Evolutionary conservation across 2,329 filamentous ascomycete species (phyloP).

Genomic region (Pseudodiploospora longispora): DNA sequence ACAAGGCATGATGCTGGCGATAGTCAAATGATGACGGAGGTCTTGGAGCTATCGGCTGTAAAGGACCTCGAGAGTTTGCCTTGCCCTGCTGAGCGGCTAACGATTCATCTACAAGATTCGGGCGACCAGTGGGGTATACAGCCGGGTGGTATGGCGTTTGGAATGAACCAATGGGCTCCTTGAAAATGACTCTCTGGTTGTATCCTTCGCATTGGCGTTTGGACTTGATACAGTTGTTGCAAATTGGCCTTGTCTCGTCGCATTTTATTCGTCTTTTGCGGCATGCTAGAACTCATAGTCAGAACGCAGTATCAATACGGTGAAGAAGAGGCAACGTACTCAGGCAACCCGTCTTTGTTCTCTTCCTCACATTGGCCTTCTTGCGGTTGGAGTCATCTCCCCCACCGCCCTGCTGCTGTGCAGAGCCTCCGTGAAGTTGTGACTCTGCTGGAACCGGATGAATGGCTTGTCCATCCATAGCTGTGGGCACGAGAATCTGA

Average conservation of each 20-base stretch:
- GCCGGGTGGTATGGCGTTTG: slow-evolving; percentile 28
- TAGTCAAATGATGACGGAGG: slow-evolving; percentile 28
- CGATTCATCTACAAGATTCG: slow-evolving; percentile 16
- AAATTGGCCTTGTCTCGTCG: slow-evolving; percentile 78
- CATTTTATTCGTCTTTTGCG: slow-evolving; percentile 95
- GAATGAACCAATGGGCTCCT: slow-evolving; percentile 45
- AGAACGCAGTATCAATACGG: slow-evolving; percentile 8
- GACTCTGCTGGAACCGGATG: slow-evolving; percentile 1
- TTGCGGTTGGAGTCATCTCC: slow-evolving; percentile 36
- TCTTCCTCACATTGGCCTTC: slow-evolving; percentile 48
- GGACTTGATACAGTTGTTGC: slow-evolving; percentile 79
- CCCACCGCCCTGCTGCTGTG: slow-evolving; percentile 26
- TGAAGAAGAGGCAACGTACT: slow-evolving; percentile 47
- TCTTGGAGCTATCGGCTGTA: slow-evolving; percentile 43
- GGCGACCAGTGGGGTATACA: slow-evolving; percentile 34
- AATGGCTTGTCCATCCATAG: slow-evolving; percentile 5
- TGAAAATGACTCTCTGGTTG: slow-evolving; percentile 73
- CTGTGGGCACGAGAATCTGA: not conserved
- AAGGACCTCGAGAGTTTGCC: slow-evolving; percentile 28
- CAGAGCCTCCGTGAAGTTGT: slow-evolving; percentile 19
- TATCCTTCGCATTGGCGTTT: slow-evolving; percentile 80
- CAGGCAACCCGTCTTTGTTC: slow-evolving; percentile 88
- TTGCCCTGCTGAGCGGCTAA: slow-evolving; percentile 27
- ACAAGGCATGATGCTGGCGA: slow-evolving; percentile 4
- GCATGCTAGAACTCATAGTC: slow-evolving; percentile 53